These are phyloP conservation scores for Termitomyces sp. DNA, from an alignment of 1,284 basidiomycete genomes.

Conservation along the genomic window DNA sequence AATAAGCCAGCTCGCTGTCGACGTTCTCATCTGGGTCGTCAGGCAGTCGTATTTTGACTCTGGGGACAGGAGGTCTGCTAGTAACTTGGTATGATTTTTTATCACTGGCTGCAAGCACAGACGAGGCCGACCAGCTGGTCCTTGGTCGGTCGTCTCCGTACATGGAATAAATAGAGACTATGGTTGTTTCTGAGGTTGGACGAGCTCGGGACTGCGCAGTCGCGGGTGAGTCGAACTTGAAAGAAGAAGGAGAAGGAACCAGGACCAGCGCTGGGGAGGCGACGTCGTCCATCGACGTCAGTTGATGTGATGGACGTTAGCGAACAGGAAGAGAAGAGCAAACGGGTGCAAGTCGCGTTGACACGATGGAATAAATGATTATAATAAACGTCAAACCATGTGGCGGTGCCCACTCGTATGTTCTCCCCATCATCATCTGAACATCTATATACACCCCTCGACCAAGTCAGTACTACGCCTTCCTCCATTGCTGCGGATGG, in stretches of 20 bases:
- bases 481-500: not conserved
- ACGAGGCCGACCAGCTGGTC: slow-evolving; percentile 29
- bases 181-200: slow-evolving; percentile 53
- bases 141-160: slow-evolving; percentile 49
- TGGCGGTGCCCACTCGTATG: not conserved
- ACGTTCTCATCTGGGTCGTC: slow-evolving; percentile 24
- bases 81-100: slow-evolving; percentile 22
- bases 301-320: slow-evolving; percentile 2
- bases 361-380: not conserved
- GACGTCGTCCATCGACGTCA: slow-evolving; percentile 33
- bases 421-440: not conserved
- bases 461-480: not conserved
- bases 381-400: not conserved
- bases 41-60: slow-evolving; percentile 28
- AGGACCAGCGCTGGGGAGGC: slow-evolving; percentile 37
- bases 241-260: slow-evolving; percentile 37
- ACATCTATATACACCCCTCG: not conserved
- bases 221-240: slow-evolving; percentile 18
- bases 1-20: slow-evolving; percentile 32
- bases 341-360: not conserved
- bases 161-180: slow-evolving; percentile 79
- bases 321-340: not conserved
- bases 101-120: slow-evolving; percentile 22
- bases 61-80: slow-evolving; percentile 25
- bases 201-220: slow-evolving; percentile 18